A percentile compares a stretch with the other conserved stretches of the same genome.
Conservation (phyloP, 2,329 filamentous ascomycete species). For the Westerdykella ornata region DNA sequence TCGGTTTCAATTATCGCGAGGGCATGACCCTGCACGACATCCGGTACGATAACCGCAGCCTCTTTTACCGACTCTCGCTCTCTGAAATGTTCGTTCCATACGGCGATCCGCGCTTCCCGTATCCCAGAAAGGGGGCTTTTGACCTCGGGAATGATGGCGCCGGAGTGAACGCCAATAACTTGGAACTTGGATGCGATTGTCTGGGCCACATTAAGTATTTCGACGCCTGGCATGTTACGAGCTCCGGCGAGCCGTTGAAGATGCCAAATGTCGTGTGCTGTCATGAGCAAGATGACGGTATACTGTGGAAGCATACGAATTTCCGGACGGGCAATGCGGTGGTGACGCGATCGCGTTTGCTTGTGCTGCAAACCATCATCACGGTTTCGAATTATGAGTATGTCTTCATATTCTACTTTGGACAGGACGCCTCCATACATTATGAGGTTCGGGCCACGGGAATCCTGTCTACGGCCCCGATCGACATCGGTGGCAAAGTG, state of each 20-base stretch:
- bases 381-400: slow-evolving; percentile 28
- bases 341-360: slow-evolving; percentile 15
- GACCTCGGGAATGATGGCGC: slow-evolving; percentile 42
- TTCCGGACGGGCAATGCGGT: slow-evolving; percentile 17
- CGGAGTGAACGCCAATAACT: slow-evolving; percentile 41
- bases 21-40: slow-evolving; percentile 40
- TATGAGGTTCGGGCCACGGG: slow-evolving; percentile 42
- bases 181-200: slow-evolving; percentile 41
- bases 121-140: slow-evolving; percentile 41
- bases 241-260: slow-evolving; percentile 31
- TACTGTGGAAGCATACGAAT: slow-evolving; percentile 27
- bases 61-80: slow-evolving; percentile 41
- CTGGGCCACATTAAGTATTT: slow-evolving; percentile 43
- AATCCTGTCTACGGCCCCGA: slow-evolving; percentile 39
- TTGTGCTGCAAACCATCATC: slow-evolving; percentile 23
- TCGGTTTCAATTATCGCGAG: slow-evolving; percentile 45
- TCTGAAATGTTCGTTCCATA: slow-evolving; percentile 45
- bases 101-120: slow-evolving; percentile 38
- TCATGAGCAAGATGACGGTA: slow-evolving; percentile 55
- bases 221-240: slow-evolving; percentile 35
- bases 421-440: slow-evolving; percentile 37
- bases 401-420: slow-evolving; percentile 39
- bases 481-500: slow-evolving; percentile 30
- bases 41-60: slow-evolving; percentile 34
- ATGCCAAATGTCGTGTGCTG: slow-evolving; percentile 41